Base-by-base conservation (phyloP, 1,284 basidiomycete genomes). In the Leccinum subspadiceum region DNA sequence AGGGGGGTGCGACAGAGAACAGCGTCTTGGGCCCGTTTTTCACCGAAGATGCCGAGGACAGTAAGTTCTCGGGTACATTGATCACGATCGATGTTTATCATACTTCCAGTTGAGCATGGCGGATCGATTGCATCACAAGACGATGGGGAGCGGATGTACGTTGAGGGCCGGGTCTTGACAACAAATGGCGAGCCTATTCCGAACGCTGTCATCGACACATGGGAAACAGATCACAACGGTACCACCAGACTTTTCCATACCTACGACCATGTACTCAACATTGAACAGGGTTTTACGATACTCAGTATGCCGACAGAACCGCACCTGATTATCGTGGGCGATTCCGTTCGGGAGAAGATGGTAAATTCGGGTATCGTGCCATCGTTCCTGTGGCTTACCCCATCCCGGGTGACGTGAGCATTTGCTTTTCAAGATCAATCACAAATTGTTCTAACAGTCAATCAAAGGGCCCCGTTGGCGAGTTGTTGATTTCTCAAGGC, bases 11-110 rank as follows among this genome's bases (percentile, higher is more conserved):
- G 9, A 93, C 91, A 0, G 88, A 90, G 68, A 84, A 83, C 35
- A 92, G 88, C 31, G 85, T 94, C 4, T 80, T 95, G 29, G 93
- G 93, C 8, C 93, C 93, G 2, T 95, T 94, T 78, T 90, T 84
- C 69, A 92, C 90, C 2, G 87, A 89, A 37, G 92, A 95, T 68
- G 86, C 92, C 17, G 82, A 83, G 33, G 84, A 92, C 54, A 71
- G 90, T 92, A 66, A 68, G 84, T 73, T 67, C 48, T 64, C 15
- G 12, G 6, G 3, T 26, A 46, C n/a, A 17, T 15, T 39, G 12
- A 29, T n/a, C 6, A 22, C 48, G 2, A 3, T 15, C 13, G 8
- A 17, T 50, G 29, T 48, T 54, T 20, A 62, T 0, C 31, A 22
- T 8, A 5, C 13, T 9, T 13, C 20, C 59, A 89, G 86, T 90